Percentiles rank a stretch among this genome's conserved stretches.
Conservation (phyloP, 129 eudicot species). For the Lactuca sativa region DNA sequence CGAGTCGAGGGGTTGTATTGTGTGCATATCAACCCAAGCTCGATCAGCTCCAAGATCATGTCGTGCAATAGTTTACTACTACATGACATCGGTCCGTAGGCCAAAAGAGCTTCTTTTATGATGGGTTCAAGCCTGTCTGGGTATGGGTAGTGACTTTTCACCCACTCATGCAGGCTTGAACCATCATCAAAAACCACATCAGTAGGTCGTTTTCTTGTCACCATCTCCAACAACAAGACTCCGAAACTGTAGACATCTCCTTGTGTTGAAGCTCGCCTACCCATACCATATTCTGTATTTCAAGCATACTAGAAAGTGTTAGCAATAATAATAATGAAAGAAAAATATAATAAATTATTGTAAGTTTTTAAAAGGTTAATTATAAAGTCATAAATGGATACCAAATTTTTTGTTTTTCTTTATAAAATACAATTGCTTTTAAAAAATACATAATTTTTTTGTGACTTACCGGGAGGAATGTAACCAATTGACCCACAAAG, state of each 20-base stretch:
- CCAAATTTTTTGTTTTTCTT: no score
- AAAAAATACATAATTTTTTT: background rate
- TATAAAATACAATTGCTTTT: background rate
- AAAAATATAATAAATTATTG: no score
- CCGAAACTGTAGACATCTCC: constrained; percentile 87
- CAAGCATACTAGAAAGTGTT: background rate
- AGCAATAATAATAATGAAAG: background rate
- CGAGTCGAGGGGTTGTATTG: constrained; percentile 60
- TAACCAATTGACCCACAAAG: constrained; percentile 85
- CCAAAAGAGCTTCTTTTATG: constrained; percentile 41
- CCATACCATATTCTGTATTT: constrained; percentile 85
- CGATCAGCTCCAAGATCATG: constrained; percentile 63
- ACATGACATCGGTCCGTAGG: constrained; percentile 18
- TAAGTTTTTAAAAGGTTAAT: no score
- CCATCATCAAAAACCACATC: constrained; percentile 46
- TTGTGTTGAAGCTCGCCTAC: constrained; percentile 61
- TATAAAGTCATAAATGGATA: no score
- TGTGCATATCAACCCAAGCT: constrained; percentile 78
- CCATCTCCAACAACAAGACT: constrained; percentile 57
- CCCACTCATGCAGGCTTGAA: constrained; percentile 69
- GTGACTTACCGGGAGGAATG: constrained; percentile 76
- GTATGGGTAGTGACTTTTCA: constrained; percentile 64
- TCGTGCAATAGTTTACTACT: constrained; percentile 41
- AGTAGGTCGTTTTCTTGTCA: constrained; percentile 73
- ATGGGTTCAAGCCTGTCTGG: constrained; percentile 59